Evolutionary conservation across 257 asterid genomes (phyloP).

Genomic region (Forsythia viridissima): DNA sequence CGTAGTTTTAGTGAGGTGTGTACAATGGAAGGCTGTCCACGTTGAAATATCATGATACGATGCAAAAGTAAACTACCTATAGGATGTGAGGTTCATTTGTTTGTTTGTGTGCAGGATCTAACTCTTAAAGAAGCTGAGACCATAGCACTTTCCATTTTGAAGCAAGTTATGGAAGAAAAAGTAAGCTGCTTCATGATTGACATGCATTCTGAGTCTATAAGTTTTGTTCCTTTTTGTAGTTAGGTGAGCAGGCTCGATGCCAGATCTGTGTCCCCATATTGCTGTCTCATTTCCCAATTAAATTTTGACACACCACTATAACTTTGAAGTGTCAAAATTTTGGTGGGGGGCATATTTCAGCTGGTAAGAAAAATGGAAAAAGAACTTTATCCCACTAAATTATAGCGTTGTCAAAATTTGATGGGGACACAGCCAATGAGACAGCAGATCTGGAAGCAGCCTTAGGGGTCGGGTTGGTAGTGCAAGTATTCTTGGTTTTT

Average conservation of each 20-base stretch:
- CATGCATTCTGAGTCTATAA: background rate
- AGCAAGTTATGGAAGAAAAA: slow-evolving; percentile 96
- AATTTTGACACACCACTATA: too few species aligned
- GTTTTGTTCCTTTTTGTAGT: background rate
- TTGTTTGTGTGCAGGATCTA: slow-evolving; percentile 51
- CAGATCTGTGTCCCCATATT: too few species aligned
- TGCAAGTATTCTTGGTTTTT: background rate
- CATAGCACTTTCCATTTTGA: slow-evolving; percentile 77
- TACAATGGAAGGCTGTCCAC: background rate
- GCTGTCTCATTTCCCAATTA: too few species aligned
- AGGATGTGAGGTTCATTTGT: background rate
- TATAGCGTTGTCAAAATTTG: too few species aligned
- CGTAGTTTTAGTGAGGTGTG: background rate
- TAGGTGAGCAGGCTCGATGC: background rate
- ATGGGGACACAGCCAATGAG: too few species aligned
- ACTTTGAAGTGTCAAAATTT: too few species aligned
- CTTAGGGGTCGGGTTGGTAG: background rate
- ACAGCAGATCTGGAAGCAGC: too few species aligned
- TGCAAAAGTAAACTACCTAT: background rate
- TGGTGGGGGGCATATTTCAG: too few species aligned
- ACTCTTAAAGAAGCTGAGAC: slow-evolving; percentile 83
- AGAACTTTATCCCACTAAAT: too few species aligned
- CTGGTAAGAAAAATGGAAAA: too few species aligned
- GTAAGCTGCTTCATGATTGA: slow-evolving; percentile 28
- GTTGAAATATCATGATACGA: background rate